Percentiles rank a stretch among this genome's conserved stretches.
These are phyloP conservation scores for Pyrenochaeta sp. DNA, from an alignment of 2,329 filamentous ascomycete genomes.

Conservation along the genomic window DNA sequence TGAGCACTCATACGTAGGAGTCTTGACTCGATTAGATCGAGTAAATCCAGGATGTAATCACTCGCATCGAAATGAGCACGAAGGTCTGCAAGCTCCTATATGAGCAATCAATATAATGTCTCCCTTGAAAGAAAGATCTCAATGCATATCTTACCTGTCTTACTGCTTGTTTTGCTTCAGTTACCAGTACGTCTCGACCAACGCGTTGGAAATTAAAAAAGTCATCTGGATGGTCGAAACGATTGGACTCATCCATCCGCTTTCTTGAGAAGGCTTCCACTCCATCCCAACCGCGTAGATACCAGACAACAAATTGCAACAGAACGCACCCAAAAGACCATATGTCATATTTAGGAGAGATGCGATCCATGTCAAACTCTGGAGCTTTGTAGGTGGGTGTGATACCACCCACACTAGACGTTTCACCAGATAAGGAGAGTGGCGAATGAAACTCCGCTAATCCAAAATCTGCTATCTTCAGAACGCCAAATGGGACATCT, in stretches of 20 bases:
- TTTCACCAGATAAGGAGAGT: constrained; percentile 31
- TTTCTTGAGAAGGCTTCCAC: constrained; percentile 6
- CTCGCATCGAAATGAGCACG: not conserved
- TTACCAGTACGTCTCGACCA: not conserved
- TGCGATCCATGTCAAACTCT: constrained; percentile 39
- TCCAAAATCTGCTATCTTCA: constrained; percentile 45
- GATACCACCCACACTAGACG: constrained; percentile 2
- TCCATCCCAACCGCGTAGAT: constrained; percentile 13
- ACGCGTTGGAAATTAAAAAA: not conserved
- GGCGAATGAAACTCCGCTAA: constrained; percentile 43
- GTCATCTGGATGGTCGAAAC: not conserved
- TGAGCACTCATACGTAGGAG: not conserved
- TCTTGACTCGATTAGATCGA: not conserved
- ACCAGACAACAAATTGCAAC: constrained; percentile 39
- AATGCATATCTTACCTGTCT: not conserved
- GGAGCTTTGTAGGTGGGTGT: constrained; percentile 51
- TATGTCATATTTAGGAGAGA: constrained; percentile 48
- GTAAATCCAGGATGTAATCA: not conserved
- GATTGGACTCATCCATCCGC: not conserved
- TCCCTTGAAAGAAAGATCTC: not conserved
- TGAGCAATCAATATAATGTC: not conserved
- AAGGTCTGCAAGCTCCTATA: not conserved
- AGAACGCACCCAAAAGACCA: constrained; percentile 41
- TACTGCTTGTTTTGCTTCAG: not conserved
- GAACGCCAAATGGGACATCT: constrained; percentile 4